These are phyloP conservation scores for Perkinsus olseni DNA, from an alignment of 169 alveolate species.

Conservation along the genomic window DNA sequence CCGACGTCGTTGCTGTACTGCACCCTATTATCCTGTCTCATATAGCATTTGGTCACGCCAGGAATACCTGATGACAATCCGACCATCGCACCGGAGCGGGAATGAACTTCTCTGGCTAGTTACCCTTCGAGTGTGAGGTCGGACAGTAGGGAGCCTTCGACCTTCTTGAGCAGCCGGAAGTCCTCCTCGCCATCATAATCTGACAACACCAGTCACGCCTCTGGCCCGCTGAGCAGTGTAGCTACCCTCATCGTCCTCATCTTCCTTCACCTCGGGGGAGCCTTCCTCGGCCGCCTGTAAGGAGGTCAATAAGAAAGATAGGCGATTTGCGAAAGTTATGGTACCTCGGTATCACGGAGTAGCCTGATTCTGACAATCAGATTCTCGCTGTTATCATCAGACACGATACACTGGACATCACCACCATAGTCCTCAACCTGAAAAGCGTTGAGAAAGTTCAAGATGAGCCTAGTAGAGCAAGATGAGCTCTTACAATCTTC, in stretches of 20 bases:
- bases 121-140: conserved; percentile 65
- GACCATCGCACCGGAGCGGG: background rate
- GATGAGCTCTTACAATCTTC: conserved; percentile 13
- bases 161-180: conserved; percentile 40
- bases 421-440: background rate
- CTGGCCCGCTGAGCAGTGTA: no score
- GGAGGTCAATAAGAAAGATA: background rate
- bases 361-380: conserved; percentile 83
- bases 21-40: conserved; percentile 85
- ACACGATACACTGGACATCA: conserved; percentile 53
- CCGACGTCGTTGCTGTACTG: conserved; percentile 75
- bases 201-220: background rate
- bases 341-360: background rate
- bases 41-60: conserved; percentile 88
- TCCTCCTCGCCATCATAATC: conserved; percentile 31
- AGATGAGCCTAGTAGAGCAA: background rate
- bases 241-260: conserved; percentile 11
- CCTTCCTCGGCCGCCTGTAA: conserved; percentile 54
- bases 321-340: background rate
- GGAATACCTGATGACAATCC: conserved; percentile 24
- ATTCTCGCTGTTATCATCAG: conserved; percentile 94
- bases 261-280: conserved; percentile 16
- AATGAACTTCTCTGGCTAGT: background rate
- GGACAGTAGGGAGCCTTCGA: conserved; percentile 50
- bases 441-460: background rate